Conservation (phyloP, 1,139 yeast species). For the Saccharomyces uvarum region DNA sequence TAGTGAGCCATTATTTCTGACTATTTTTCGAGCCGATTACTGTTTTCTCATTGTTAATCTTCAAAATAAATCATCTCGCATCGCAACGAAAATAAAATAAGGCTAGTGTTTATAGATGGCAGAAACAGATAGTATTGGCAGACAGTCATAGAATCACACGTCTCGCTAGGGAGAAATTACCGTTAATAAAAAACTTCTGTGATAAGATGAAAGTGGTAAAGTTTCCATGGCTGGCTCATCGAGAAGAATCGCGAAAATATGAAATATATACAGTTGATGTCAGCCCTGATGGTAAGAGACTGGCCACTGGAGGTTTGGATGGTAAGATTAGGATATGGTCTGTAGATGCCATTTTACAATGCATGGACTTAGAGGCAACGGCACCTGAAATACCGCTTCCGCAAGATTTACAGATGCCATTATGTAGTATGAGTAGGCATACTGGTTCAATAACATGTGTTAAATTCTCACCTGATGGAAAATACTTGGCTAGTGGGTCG, state of each 20-base stretch:
- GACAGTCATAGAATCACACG: neutral
- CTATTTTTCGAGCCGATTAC: neutral
- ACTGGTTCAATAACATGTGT: constrained; percentile 93
- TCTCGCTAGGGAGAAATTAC: neutral
- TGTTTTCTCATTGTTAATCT: neutral
- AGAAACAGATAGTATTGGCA: constrained; percentile 1
- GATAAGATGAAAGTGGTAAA: constrained; percentile 60
- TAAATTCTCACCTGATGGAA: constrained; percentile 84
- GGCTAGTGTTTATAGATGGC: neutral
- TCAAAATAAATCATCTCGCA: neutral
- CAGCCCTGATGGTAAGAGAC: constrained; percentile 70
- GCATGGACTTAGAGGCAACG: constrained; percentile 12
- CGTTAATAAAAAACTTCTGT: neutral
- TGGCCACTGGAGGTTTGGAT: constrained; percentile 94
- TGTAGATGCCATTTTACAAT: constrained; percentile 45
- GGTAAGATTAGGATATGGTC: constrained; percentile 93
- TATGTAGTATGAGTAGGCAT: constrained; percentile 77
- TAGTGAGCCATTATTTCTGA: neutral
- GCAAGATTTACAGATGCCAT: constrained; percentile 41
- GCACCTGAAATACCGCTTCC: constrained; percentile 21
- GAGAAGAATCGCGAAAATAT: constrained; percentile 68
- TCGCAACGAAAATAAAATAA: neutral
- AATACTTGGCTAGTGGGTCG: constrained; percentile 87
- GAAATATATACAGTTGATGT: constrained; percentile 82
- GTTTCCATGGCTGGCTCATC: constrained; percentile 78